These are phyloP conservation scores for Flaveria sonorensis DNA, from an alignment of 129 eudicot species.

Conservation along the genomic window DNA sequence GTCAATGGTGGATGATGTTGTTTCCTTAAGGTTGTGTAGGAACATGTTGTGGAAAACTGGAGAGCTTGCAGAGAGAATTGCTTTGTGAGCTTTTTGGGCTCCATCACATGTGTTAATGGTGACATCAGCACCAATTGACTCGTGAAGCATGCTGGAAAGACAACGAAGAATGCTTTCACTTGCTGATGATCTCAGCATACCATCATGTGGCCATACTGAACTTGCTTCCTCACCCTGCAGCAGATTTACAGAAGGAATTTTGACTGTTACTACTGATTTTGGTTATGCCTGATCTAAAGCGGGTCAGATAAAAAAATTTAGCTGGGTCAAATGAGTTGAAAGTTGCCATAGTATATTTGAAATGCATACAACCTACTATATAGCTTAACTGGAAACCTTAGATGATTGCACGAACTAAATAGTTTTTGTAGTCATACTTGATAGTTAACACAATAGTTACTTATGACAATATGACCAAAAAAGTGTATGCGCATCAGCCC, in stretches of 20 bases:
- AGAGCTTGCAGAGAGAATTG: constrained; percentile 80
- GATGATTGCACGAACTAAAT: background rate
- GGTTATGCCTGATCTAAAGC: background rate
- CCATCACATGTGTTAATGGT: constrained; percentile 77
- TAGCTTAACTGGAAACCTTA: background rate
- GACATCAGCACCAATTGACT: constrained; percentile 73
- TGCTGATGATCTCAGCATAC: constrained; percentile 48
- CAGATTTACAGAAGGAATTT: background rate
- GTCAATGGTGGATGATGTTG: constrained; percentile 67
- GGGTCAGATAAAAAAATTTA: background rate
- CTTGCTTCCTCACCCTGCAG: constrained; percentile 73
- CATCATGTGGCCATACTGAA: constrained; percentile 72
- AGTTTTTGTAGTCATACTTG: background rate
- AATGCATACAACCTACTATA: background rate
- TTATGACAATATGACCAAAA: background rate
- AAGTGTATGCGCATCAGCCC: background rate
- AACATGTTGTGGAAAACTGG: constrained; percentile 89
- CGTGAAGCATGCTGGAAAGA: constrained; percentile 80
- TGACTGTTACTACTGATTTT: background rate
- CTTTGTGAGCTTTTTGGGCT: constrained; percentile 63
- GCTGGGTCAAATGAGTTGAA: background rate
- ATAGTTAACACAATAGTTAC: background rate
- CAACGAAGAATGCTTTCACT: constrained; percentile 57
- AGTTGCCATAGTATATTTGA: background rate
- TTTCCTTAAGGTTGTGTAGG: constrained; percentile 72